These are phyloP conservation scores for Boletus subparvulus DNA, from an alignment of 768 basidiomycete species.

Conservation along the genomic window DNA sequence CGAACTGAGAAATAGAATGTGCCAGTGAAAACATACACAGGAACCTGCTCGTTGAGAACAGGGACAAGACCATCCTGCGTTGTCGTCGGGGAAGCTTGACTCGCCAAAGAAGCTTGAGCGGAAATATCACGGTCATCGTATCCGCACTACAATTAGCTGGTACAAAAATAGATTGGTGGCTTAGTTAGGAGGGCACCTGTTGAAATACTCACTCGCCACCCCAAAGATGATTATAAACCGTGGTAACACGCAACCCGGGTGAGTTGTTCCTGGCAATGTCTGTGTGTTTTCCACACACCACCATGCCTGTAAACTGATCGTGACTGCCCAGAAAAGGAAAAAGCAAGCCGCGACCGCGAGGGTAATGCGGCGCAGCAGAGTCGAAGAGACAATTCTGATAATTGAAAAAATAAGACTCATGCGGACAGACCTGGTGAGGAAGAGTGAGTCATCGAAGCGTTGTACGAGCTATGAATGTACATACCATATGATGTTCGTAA, in stretches of 20 bases:
- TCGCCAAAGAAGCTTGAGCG: constrained; percentile 16
- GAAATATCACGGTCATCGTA: neutral
- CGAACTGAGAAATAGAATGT: neutral
- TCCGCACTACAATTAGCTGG: constrained; percentile 9
- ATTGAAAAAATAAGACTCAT: constrained; percentile 17
- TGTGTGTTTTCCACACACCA: neutral
- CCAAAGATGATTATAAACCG: constrained; percentile 3
- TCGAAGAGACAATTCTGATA: constrained; percentile 2
- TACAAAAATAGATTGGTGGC: neutral
- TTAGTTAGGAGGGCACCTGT: too few relatives aligned
- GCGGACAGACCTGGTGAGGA: constrained; percentile 16
- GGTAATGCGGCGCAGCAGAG: neutral
- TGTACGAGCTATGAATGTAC: neutral
- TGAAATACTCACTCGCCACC: constrained; percentile 1
- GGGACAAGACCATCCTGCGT: constrained; percentile 16
- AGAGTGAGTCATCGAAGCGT: neutral
- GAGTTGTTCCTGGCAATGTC: neutral
- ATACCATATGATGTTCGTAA: constrained; percentile 12
- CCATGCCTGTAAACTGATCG: constrained; percentile 8
- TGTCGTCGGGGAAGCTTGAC: constrained; percentile 14
- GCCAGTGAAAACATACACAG: constrained; percentile 3
- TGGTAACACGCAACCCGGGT: neutral
- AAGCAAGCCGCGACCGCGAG: neutral
- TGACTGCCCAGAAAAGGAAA: constrained; percentile 2
- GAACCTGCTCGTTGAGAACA: constrained; percentile 12